These are phyloP conservation scores for Ascochyta rabiei DNA, from an alignment of 2,329 filamentous ascomycete genomes.

Conservation along the genomic window DNA sequence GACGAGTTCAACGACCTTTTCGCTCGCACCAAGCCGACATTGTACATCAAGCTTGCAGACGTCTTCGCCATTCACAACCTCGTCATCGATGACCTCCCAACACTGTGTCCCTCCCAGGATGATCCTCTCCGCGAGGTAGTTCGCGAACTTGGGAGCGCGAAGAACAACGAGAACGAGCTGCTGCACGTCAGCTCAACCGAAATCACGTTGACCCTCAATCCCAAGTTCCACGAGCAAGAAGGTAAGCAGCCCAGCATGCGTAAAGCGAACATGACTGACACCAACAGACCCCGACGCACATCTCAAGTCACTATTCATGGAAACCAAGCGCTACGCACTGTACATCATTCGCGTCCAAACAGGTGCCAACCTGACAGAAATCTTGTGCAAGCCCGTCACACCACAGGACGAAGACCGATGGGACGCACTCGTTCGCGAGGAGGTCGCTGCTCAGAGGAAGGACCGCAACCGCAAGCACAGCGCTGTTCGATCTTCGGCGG, in stretches of 20 bases:
- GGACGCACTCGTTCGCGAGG: conserved; percentile 79
- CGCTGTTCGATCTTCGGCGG: conserved; percentile 78
- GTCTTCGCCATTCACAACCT: conserved; percentile 96
- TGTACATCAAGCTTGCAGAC: conserved; percentile 99
- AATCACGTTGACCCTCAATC: conserved; percentile 87
- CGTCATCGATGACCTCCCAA: conserved; percentile 76
- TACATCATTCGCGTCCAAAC: conserved; percentile 98
- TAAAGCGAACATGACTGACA: conserved; percentile 28
- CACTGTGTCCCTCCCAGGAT: conserved; percentile 79
- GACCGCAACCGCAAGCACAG: conserved; percentile 58
- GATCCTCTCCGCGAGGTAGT: conserved; percentile 91
- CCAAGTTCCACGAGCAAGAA: conserved; percentile 86
- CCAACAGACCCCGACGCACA: conserved; percentile 82
- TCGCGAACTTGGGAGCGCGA: conserved; percentile 91
- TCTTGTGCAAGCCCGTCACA: conserved; percentile 86
- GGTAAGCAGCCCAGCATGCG: conserved; percentile 48
- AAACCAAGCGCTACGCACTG: conserved; percentile 94
- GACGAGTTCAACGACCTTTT: conserved; percentile 99
- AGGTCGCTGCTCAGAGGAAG: conserved; percentile 61
- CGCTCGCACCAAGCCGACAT: conserved; percentile 90
- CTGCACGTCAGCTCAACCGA: conserved; percentile 83
- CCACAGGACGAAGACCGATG: conserved; percentile 90
- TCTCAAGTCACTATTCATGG: conserved; percentile 92
- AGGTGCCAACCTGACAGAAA: conserved; percentile 89
- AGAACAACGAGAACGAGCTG: conserved; percentile 95